These are phyloP conservation scores for Multifurca ochricompacta DNA, from an alignment of 768 basidiomycete species.

Conservation along the genomic window DNA sequence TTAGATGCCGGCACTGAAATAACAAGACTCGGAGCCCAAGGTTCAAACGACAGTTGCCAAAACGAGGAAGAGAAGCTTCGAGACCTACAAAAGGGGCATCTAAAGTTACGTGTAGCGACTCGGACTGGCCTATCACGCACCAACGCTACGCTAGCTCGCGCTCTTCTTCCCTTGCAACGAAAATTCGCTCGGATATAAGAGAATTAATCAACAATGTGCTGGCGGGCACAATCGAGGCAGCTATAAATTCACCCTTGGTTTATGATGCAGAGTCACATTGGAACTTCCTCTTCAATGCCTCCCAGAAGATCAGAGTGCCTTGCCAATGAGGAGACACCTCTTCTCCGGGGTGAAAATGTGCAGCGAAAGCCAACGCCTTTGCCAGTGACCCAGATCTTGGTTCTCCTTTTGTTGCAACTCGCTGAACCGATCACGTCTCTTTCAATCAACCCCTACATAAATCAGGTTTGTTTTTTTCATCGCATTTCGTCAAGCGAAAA, in stretches of 20 bases:
- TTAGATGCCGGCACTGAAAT: not conserved
- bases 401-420: slow-evolving; percentile 7
- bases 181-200: slow-evolving; percentile 2
- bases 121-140: not conserved
- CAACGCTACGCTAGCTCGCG: not conserved
- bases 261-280: not conserved
- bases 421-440: slow-evolving; percentile 3
- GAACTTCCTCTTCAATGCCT: slow-evolving; percentile 31
- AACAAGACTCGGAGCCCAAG: not conserved
- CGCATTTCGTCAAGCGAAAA: no score
- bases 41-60: not conserved
- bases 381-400: slow-evolving; percentile 1
- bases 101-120: slow-evolving; percentile 4
- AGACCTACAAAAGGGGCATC: not conserved
- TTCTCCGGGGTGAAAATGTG: not conserved
- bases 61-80: not conserved
- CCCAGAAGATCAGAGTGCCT: not conserved
- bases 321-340: slow-evolving; percentile 9
- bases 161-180: not conserved
- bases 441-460: slow-evolving; percentile 44
- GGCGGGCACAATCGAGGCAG: not conserved
- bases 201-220: not conserved
- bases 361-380: slow-evolving; percentile 7
- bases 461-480: slow-evolving; percentile 30
- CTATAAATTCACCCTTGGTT: slow-evolving; percentile 25